A percentile compares a stretch with the other conserved stretches of the same genome.
These are phyloP conservation scores for Eugenia klotzschiana DNA, from an alignment of 441 rosid genomes.

Conservation along the genomic window DNA sequence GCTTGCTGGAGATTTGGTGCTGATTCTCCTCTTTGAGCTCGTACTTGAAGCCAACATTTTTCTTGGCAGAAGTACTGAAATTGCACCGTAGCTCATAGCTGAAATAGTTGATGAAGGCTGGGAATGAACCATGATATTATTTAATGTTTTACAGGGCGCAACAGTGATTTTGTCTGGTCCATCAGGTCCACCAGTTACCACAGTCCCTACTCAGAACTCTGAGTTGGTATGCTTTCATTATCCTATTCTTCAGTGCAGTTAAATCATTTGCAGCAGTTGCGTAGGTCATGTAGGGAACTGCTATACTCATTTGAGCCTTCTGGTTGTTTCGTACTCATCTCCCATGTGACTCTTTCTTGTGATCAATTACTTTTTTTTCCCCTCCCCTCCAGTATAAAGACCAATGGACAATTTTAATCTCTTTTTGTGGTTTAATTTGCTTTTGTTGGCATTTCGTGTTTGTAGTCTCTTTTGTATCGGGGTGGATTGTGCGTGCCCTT, in stretches of 20 bases:
- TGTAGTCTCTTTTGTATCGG: not conserved
- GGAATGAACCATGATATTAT: slow-evolving; percentile 9
- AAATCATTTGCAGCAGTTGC: not conserved
- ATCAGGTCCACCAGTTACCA: slow-evolving; percentile 78
- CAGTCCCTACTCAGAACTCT: slow-evolving; percentile 76
- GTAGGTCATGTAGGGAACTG: not conserved
- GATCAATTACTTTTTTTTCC: not conserved
- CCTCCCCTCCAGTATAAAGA: not conserved
- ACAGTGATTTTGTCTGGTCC: slow-evolving; percentile 92
- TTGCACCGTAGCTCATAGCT: not conserved
- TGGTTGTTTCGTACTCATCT: not conserved
- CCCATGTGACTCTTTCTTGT: not conserved
- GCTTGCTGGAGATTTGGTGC: not conserved
- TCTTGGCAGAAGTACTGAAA: not conserved
- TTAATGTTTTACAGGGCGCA: slow-evolving; percentile 52
- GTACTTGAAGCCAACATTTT: not conserved
- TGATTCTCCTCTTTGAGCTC: not conserved
- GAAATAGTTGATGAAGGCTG: not conserved
- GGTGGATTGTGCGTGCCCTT: not conserved
- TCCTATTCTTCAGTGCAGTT: not conserved
- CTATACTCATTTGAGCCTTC: not conserved
- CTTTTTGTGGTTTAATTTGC: not conserved
- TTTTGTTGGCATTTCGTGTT: not conserved
- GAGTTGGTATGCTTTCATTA: slow-evolving; percentile 47
- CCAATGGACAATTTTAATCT: not conserved